Base-by-base conservation (phyloP, 2,329 filamentous ascomycete species). In the Talaromyces sp. region DNA sequence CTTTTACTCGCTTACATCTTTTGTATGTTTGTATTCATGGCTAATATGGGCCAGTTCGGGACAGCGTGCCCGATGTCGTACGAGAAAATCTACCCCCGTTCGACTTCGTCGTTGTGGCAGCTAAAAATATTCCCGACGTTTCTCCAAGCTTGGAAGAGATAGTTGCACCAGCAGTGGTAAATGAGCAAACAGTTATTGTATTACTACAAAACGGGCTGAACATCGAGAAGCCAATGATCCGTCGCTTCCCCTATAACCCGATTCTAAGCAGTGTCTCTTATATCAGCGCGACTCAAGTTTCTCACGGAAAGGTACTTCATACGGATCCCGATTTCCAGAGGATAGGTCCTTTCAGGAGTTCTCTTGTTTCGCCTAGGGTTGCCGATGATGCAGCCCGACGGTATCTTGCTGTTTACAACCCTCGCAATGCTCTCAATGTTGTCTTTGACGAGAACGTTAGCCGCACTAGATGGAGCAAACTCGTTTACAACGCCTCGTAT, bases 191-290 rank as follows among this genome's bases (percentile, higher is more conserved):
- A 0, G 75, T 75, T 51, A 80, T 86, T 53, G 73, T 85, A 1
- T 77, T 86, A 9, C 70, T 83, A 3, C 84, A 86, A 63, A 86
- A 86, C 65, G 84, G 84, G 2, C 72, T 86, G 38, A 84, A 85
- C 66, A 86, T 86, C 64, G 82, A 86, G 64, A 78, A 76, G 58
- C 81, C 83, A 0, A 64, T 86, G 27, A 67, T 82, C 19, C 59
- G 67, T 0, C 69, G 73, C 0, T 85, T 85, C 65, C 83, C 84
- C 1, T 62, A 68, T 4, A 86, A 83, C 63, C 68, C 78, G 1
- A 66, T 86, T 4, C 73, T 87, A 2, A 82, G 78, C 17, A 81
- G 82, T 21, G 77, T 86, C 19, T 78, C 77, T 3, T 73, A 82
- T 57, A 82, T 82, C 58, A 81, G 82, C 35, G 78, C 80, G 9